Percentiles rank a stretch among this genome's conserved stretches.
Evolutionary conservation across 2,329 filamentous ascomycete genomes (phyloP).

Genomic region (Colletotrichum navitas): DNA sequence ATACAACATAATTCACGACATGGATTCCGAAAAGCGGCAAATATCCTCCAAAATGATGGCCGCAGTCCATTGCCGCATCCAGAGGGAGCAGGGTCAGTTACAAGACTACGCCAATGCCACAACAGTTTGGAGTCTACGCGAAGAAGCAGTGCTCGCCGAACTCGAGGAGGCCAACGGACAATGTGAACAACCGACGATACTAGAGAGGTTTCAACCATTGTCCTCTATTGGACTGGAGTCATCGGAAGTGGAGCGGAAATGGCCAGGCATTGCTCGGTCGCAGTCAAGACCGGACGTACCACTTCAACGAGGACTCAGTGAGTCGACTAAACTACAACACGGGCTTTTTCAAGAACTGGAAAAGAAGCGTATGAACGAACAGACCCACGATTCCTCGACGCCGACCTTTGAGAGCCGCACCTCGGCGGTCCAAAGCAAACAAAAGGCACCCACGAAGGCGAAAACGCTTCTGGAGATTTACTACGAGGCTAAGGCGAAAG

Average conservation of each 20-base stretch:
- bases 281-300: no score
- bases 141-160: no score
- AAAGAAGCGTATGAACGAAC: not conserved
- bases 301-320: not conserved
- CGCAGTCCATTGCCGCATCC: not conserved
- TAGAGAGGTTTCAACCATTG: not conserved
- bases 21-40: not conserved
- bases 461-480: constrained; percentile 3
- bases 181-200: not conserved
- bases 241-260: no score
- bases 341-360: not conserved
- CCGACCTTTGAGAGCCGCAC: not conserved
- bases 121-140: no score
- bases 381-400: not conserved
- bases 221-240: not conserved
- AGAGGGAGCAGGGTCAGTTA: not conserved
- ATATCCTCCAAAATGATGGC: not conserved
- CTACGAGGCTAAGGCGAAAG: no score
- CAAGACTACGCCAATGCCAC: not conserved
- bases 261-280: not conserved
- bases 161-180: no score
- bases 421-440: no score
- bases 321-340: not conserved
- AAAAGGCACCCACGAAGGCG: not conserved
- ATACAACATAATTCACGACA: not conserved